These are phyloP conservation scores for Darksidea phi DNA, from an alignment of 495 filamentous ascomycete species.

Conservation along the genomic window DNA sequence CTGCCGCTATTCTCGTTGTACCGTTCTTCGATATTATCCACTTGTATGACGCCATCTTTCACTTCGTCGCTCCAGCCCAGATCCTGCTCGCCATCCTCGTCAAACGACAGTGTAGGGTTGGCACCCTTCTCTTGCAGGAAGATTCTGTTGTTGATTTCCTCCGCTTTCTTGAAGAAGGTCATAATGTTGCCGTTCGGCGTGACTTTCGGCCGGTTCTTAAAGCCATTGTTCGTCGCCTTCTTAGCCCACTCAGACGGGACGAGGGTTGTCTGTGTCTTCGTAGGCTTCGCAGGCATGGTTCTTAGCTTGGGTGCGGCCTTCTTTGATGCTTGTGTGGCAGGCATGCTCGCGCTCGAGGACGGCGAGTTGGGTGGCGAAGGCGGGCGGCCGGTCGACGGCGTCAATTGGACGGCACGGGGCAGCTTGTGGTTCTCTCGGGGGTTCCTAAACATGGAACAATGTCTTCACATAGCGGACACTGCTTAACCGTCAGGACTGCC, in stretches of 20 bases:
- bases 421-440: constrained; percentile 42
- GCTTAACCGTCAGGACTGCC: not conserved
- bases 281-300: constrained; percentile 37
- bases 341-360: constrained; percentile 12
- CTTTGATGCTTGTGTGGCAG: constrained; percentile 30
- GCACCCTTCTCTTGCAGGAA: constrained; percentile 42
- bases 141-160: constrained; percentile 46
- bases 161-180: constrained; percentile 77
- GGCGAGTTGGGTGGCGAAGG: constrained; percentile 45
- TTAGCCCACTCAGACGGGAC: constrained; percentile 20
- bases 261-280: constrained; percentile 32
- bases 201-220: constrained; percentile 39
- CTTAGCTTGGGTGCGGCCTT: constrained; percentile 26
- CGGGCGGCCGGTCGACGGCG: constrained; percentile 46
- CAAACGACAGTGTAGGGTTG: constrained; percentile 16
- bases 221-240: constrained; percentile 30
- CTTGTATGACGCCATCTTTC: constrained; percentile 2
- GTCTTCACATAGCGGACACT: not conserved
- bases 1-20: constrained; percentile 53
- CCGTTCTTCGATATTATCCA: constrained; percentile 38
- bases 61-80: constrained; percentile 32
- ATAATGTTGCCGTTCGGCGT: constrained; percentile 73
- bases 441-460: constrained; percentile 47
- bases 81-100: constrained; percentile 48
- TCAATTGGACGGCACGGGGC: constrained; percentile 20